Percentiles rank a stretch among this genome's conserved stretches.
Conservation (phyloP, 2,329 filamentous ascomycete genomes). For the Stemphylium lycopersici region DNA sequence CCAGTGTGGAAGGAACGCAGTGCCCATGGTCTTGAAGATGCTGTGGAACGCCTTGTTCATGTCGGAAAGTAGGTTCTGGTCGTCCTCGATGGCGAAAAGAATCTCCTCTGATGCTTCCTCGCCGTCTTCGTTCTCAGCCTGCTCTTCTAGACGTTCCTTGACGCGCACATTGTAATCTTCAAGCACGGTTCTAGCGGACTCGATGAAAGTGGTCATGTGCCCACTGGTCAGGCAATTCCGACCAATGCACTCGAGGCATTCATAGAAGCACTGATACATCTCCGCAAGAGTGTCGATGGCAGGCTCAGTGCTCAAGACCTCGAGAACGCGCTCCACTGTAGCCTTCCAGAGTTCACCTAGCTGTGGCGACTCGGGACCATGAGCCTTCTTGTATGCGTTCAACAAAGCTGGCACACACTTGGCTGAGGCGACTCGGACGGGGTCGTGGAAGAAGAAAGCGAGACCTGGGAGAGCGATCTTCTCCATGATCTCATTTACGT, state of each 20-base stretch:
- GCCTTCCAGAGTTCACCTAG: slow-evolving; percentile 82
- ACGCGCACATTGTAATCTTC: slow-evolving; percentile 93
- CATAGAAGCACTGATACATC: slow-evolving; percentile 99
- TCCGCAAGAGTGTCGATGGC: slow-evolving; percentile 95
- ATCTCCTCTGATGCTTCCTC: slow-evolving; percentile 89
- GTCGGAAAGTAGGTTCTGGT: slow-evolving; percentile 93
- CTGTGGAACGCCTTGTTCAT: slow-evolving; percentile 99
- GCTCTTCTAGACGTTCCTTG: slow-evolving; percentile 80
- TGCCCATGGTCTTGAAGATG: slow-evolving; percentile 95
- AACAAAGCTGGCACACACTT: slow-evolving; percentile 93
- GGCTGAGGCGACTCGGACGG: slow-evolving; percentile 91
- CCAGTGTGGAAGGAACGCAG: slow-evolving; percentile 85
- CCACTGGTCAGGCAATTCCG: slow-evolving; percentile 77
- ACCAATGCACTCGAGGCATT: slow-evolving; percentile 92
- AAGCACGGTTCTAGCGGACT: slow-evolving; percentile 81
- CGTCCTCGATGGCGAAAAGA: slow-evolving; percentile 91
- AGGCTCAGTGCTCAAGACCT: slow-evolving; percentile 91
- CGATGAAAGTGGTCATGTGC: slow-evolving; percentile 87
- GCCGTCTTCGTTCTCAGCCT: slow-evolving; percentile 81
- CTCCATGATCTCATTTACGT: slow-evolving; percentile 92
- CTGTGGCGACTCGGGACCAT: slow-evolving; percentile 78
- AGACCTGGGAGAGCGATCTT: slow-evolving; percentile 93
- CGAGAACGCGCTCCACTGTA: slow-evolving; percentile 88
- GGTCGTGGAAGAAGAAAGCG: slow-evolving; percentile 99
- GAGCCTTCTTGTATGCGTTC: slow-evolving; percentile 91